Evolutionary conservation across 1,284 basidiomycete species (phyloP).

Genomic region (Pisolithus thermaeus): DNA sequence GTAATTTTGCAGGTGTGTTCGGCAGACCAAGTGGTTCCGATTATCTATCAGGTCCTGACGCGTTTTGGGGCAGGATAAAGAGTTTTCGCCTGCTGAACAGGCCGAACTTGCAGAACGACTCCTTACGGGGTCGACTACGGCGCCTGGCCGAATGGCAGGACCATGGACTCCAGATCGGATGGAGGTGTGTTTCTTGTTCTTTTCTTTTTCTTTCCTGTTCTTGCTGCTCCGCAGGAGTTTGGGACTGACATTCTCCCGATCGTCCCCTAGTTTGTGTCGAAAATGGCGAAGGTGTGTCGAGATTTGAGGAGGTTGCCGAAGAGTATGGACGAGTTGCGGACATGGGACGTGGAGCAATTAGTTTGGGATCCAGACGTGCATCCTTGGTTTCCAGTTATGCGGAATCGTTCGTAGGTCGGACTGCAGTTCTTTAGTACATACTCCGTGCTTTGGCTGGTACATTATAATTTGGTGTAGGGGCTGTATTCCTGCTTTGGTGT

Average conservation of each 20-base stretch:
- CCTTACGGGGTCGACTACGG: slow-evolving; percentile 27
- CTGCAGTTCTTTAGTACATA: too few relatives aligned
- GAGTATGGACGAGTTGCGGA: slow-evolving; percentile 19
- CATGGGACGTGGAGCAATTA: slow-evolving; percentile 28
- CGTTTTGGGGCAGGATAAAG: slow-evolving; percentile 25
- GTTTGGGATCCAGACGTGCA: slow-evolving; percentile 38
- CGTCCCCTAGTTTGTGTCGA: slow-evolving; percentile 23
- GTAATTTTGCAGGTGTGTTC: slow-evolving; percentile 31
- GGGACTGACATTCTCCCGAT: neutral
- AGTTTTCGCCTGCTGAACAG: slow-evolving; percentile 32
- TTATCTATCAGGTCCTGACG: neutral
- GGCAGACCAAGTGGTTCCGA: neutral
- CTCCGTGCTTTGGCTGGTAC: too few relatives aligned
- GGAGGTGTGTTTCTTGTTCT: slow-evolving; percentile 12
- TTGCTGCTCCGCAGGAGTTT: neutral
- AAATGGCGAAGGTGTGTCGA: slow-evolving; percentile 23
- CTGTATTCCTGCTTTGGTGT: neutral
- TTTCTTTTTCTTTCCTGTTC: too few relatives aligned
- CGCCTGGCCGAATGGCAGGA: slow-evolving; percentile 31
- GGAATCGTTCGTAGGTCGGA: too few relatives aligned
- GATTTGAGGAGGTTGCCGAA: slow-evolving; percentile 27
- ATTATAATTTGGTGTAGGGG: neutral
- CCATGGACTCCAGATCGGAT: slow-evolving; percentile 33
- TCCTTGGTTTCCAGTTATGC: slow-evolving; percentile 38
- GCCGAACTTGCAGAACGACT: slow-evolving; percentile 38